These are phyloP conservation scores for Fraxinus greggii DNA, from an alignment of 305 asterid genomes.

Conservation along the genomic window DNA sequence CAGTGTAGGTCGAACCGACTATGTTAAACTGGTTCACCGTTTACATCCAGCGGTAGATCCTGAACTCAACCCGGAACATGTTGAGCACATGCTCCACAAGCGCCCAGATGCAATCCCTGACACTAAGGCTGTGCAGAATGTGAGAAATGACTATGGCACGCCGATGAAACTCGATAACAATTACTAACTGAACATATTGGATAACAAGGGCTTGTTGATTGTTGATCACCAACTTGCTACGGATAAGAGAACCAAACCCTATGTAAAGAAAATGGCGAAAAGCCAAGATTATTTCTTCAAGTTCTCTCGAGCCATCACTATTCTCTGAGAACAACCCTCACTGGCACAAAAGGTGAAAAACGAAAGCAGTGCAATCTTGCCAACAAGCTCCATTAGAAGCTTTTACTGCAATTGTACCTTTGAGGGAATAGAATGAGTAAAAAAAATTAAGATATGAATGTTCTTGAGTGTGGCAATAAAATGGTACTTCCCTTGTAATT, in stretches of 20 bases:
- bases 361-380: slow-evolving; percentile 83
- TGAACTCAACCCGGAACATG: slow-evolving; percentile 67
- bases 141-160: slow-evolving; percentile 88
- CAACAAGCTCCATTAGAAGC: slow-evolving; percentile 60
- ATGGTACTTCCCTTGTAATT: not conserved
- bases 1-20: slow-evolving; percentile 93
- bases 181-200: slow-evolving; percentile 79
- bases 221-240: slow-evolving; percentile 85
- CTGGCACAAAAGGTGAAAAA: slow-evolving; percentile 83
- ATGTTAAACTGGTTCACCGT: slow-evolving; percentile 89
- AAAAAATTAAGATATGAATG: slow-evolving; percentile 15
- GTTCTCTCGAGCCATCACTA: slow-evolving; percentile 69
- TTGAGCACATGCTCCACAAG: slow-evolving; percentile 90
- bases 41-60: slow-evolving; percentile 91
- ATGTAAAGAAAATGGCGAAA: slow-evolving; percentile 92
- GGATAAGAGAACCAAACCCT: slow-evolving; percentile 70
- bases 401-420: not conserved
- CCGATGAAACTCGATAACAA: slow-evolving; percentile 93
- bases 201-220: slow-evolving; percentile 77
- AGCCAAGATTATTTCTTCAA: slow-evolving; percentile 72
- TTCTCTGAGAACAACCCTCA: slow-evolving; percentile 88
- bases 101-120: slow-evolving; percentile 94
- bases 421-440: slow-evolving; percentile 19
- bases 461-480: not conserved
- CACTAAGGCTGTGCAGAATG: slow-evolving; percentile 95